Base-by-base conservation (phyloP, 305 asterid species). In the Fraxinus xanthoxyloides region DNA sequence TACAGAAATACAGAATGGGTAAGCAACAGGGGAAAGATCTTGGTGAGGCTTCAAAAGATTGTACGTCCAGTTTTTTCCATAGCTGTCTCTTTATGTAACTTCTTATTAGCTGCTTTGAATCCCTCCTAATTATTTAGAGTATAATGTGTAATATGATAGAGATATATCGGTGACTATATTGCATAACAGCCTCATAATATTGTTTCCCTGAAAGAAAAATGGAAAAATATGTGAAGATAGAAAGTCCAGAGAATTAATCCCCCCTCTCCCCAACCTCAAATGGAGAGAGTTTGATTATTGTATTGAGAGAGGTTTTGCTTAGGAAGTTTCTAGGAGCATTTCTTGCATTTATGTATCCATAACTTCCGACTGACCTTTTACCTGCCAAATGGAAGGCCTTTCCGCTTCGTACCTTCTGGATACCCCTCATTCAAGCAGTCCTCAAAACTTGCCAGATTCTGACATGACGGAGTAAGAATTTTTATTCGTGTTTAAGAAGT, bases 1-100 rank as follows among this genome's bases (percentile, higher is more conserved):
- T 86, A 84, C 95, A 94, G 98, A 94, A 94, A 86, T 94, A 92
- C 86, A 85, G 98, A 84, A 82, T 94, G 83, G 97, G 98, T 80
- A 92, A 93, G 92, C 98, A 92, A 86, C 91, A 94, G 67, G 97
- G 97, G 83, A 94, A 92, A 85, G 97, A 92, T 84, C 82, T 89
- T 77, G 90, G 89, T 23, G 97, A 94, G 81, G 90, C 84, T 84
- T 89, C 93, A 48, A 91, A 90, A 88, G 98, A 94, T 87, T 97
- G 97, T 92, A 92, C 75, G 94, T 86, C 77, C 80, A 40, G 72
- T 76, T 81, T 74, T 78, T 19, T 24, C 79, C 51, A 63, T 78
- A 75, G 69, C 81, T 83, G 30, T 81, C 84, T 72, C 73, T 56
- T 77, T 54, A 48, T 9, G 67, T 78, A 61, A 80, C 79, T 30